phyloP scores from a whole-genome alignment of 495 filamentous ascomycete genomes.

The Daldinia childiae region DNA sequence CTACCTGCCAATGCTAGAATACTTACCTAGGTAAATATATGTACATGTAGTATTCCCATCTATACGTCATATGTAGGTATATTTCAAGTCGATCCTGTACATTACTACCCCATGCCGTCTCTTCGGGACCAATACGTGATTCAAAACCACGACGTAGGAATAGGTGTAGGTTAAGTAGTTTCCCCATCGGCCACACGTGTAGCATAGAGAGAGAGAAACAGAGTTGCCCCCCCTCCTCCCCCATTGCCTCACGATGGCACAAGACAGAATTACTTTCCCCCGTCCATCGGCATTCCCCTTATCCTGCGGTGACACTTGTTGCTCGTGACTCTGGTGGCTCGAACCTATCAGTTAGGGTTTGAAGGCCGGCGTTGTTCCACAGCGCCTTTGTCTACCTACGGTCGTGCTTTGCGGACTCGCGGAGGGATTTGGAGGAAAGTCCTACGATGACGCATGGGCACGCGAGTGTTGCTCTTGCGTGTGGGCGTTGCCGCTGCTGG shows the following conservation, averaged over 20 bases:
- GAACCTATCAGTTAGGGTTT: not conserved
- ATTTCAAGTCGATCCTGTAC: not conserved
- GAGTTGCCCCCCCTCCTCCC: not conserved
- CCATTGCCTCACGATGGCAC: constrained; percentile 7
- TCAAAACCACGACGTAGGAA: not conserved
- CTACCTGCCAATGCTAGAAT: not conserved
- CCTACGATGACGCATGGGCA: no score
- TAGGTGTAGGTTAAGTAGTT: no score
- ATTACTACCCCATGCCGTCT: not conserved
- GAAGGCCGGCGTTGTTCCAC: constrained; percentile 8
- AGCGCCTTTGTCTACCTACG: not conserved
- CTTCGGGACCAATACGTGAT: not conserved
- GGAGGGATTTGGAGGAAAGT: no score
- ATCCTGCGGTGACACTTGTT: constrained; percentile 20
- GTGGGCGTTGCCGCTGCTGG: no score
- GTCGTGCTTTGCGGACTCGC: no score
- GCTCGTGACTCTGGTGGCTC: constrained; percentile 28
- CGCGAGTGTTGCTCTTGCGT: no score
- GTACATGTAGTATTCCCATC: no score
- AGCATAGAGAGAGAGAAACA: not conserved
- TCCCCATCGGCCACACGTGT: not conserved
- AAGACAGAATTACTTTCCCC: no score
- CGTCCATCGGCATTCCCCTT: not conserved
- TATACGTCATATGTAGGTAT: no score
- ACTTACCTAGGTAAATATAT: no score